Percentiles rank a stretch among this genome's conserved stretches.
Conservation (phyloP, 805 yeast genomes). For the Kluyveromyces nonfermentans region DNA sequence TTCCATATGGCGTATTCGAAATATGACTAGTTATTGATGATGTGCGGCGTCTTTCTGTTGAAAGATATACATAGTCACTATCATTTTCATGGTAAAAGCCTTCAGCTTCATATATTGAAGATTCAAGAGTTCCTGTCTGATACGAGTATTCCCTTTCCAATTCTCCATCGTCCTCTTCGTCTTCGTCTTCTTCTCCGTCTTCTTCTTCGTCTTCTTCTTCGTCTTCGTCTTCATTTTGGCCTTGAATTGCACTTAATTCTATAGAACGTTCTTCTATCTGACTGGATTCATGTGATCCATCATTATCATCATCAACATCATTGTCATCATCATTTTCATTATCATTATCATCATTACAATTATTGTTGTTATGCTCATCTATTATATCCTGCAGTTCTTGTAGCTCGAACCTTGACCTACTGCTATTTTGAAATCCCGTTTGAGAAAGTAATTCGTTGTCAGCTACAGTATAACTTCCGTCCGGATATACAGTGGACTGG, state of each 20-base stretch:
- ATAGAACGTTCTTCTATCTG: slow-evolving; percentile 18
- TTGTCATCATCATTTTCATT: slow-evolving; percentile 15
- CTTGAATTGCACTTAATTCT: slow-evolving; percentile 7
- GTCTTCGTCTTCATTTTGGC: slow-evolving; percentile 8
- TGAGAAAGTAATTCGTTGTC: slow-evolving; percentile 6
- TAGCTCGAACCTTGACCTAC: slow-evolving; percentile 58
- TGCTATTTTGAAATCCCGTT: slow-evolving; percentile 5
- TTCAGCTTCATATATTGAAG: slow-evolving; percentile 21
- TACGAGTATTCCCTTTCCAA: slow-evolving; percentile 8
- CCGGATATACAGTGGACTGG: neutral
- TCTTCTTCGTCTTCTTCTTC: slow-evolving; percentile 16
- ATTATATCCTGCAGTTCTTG: slow-evolving; percentile 43
- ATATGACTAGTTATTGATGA: slow-evolving; percentile 19
- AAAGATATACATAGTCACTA: slow-evolving; percentile 15
- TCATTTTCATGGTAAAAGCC: slow-evolving; percentile 22
- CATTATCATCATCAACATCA: slow-evolving; percentile 17
- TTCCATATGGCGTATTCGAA: slow-evolving; percentile 17
- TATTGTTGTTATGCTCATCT: slow-evolving; percentile 16
- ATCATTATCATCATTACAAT: too few species aligned
- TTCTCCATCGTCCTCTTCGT: slow-evolving; percentile 10
- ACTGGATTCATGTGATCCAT: slow-evolving; percentile 1
- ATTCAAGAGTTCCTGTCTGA: slow-evolving; percentile 4
- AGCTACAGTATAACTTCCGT: neutral
- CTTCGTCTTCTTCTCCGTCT: slow-evolving; percentile 11
- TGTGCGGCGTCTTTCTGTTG: slow-evolving; percentile 11